phyloP scores from a whole-genome alignment of 108 stramenopile genomes.

The Pelagomonas calceolata region DNA sequence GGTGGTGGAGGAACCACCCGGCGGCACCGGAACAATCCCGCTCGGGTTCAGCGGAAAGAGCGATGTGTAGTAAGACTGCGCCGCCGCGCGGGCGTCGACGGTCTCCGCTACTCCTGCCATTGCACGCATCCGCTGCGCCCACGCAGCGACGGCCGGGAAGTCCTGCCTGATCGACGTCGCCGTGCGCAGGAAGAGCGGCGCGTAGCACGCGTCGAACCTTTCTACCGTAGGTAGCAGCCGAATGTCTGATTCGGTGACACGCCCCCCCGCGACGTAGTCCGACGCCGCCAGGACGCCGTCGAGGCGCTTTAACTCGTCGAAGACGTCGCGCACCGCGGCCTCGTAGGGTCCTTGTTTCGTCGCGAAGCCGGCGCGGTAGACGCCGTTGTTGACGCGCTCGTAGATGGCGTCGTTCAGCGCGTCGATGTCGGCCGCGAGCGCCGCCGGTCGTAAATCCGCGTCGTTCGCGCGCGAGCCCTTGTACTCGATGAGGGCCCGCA shows the following conservation, averaged over 20 bases:
- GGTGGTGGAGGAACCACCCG: too few relatives aligned
- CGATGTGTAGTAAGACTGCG: conserved; percentile 55
- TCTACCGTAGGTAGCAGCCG: conserved; percentile 66
- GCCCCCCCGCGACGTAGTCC: conserved; percentile 75
- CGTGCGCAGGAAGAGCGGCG: conserved; percentile 49
- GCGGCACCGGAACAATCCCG: conserved; percentile 41
- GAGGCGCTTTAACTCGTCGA: neutral
- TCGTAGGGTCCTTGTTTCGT: conserved; percentile 25
- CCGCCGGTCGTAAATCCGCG: conserved; percentile 5
- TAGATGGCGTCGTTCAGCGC: conserved; percentile 15
- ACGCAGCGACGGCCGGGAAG: conserved; percentile 33
- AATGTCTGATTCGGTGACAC: conserved; percentile 74
- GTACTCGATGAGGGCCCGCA: conserved; percentile 5
- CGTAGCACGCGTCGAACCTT: conserved; percentile 65
- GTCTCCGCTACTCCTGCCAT: conserved; percentile 41
- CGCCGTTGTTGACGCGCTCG: conserved; percentile 39
- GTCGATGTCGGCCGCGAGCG: conserved; percentile 3
- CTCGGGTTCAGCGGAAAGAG: conserved; percentile 69
- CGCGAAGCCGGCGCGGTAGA: conserved; percentile 44
- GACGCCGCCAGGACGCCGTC: neutral
- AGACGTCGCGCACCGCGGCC: neutral
- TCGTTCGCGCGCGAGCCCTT: neutral
- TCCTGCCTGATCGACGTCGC: conserved; percentile 8
- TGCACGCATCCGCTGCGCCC: conserved; percentile 45
- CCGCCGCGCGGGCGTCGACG: conserved; percentile 60